A percentile compares a stretch with the other conserved stretches of the same genome.
Evolutionary conservation across 371 early-diverging fungal species (phyloP).

Genomic region (Syncephalastrum contaminatum): DNA sequence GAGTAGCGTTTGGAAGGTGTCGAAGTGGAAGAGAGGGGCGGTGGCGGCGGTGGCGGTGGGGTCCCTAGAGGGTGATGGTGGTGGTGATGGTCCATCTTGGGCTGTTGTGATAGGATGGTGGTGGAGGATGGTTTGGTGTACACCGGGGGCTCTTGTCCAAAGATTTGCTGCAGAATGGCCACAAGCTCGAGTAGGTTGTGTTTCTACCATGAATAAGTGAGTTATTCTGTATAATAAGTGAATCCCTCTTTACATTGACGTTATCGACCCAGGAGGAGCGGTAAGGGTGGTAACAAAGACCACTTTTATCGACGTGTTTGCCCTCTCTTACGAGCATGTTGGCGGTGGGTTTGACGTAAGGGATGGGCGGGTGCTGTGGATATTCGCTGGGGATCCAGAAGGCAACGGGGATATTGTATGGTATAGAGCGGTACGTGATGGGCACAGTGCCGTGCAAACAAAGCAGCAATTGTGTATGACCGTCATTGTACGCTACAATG

Average conservation of each 20-base stretch:
- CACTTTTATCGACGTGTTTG: constrained; percentile 82
- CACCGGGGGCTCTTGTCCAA: constrained; percentile 79
- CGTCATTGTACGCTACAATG: constrained; percentile 66
- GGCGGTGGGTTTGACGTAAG: constrained; percentile 86
- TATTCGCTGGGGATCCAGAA: constrained; percentile 87
- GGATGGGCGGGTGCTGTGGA: constrained; percentile 78
- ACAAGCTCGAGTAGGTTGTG: constrained; percentile 65
- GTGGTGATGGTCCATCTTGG: constrained; percentile 18
- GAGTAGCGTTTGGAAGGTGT: constrained; percentile 22
- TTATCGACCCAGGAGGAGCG: constrained; percentile 58
- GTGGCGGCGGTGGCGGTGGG: constrained; percentile 23
- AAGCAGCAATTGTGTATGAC: constrained; percentile 67
- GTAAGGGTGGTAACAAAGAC: constrained; percentile 84
- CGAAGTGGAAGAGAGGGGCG: constrained; percentile 26
- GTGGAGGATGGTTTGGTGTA: constrained; percentile 56
- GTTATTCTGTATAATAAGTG: too few species aligned
- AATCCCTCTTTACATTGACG: constrained; percentile 36
- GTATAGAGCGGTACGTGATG: constrained; percentile 73
- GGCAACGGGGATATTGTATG: constrained; percentile 92
- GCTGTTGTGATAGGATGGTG: constrained; percentile 21
- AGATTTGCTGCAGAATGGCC: constrained; percentile 68
- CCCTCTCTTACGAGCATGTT: constrained; percentile 83
- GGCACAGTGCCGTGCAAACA: constrained; percentile 88
- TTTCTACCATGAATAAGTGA: too few species aligned
- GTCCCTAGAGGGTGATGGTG: constrained; percentile 23